A percentile compares a stretch with the other conserved stretches of the same genome.
Evolutionary conservation across 1,284 basidiomycete genomes (phyloP).

Genomic region (Leccinum variabile): DNA sequence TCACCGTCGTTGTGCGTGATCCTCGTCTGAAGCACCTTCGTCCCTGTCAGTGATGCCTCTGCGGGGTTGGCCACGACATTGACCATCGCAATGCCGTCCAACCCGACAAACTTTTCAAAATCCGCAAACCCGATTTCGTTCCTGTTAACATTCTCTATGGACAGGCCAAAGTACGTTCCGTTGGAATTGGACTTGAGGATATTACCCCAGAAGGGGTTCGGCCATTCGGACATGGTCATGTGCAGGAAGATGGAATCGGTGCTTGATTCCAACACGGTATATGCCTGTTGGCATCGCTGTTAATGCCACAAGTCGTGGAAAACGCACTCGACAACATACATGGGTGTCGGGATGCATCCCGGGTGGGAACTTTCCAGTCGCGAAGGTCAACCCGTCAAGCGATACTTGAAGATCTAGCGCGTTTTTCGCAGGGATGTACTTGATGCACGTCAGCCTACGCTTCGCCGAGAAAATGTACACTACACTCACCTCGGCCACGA

Average conservation of each 20-base stretch:
- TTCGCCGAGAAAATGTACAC: neutral
- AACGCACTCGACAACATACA: slow-evolving; percentile 44
- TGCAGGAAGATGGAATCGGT: slow-evolving; percentile 94
- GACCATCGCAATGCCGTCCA: slow-evolving; percentile 94
- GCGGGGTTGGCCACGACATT: slow-evolving; percentile 87
- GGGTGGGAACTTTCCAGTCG: slow-evolving; percentile 87
- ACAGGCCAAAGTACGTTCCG: slow-evolving; percentile 92
- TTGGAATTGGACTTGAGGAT: slow-evolving; percentile 98
- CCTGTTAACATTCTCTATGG: slow-evolving; percentile 87
- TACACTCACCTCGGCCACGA: slow-evolving; percentile 81
- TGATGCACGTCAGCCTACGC: slow-evolving; percentile 7
- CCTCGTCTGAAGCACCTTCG: slow-evolving; percentile 79
- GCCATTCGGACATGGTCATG: slow-evolving; percentile 84
- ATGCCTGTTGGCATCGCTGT: slow-evolving; percentile 53
- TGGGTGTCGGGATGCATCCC: slow-evolving; percentile 87
- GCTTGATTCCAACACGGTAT: slow-evolving; percentile 92
- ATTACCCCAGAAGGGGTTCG: slow-evolving; percentile 82
- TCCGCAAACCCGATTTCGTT: slow-evolving; percentile 89
- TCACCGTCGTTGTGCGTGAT: slow-evolving; percentile 97
- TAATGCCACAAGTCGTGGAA: neutral
- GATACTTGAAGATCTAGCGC: slow-evolving; percentile 88
- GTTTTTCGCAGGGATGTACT: slow-evolving; percentile 61
- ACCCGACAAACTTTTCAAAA: slow-evolving; percentile 96
- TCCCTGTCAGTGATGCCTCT: slow-evolving; percentile 71
- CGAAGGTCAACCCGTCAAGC: slow-evolving; percentile 84